Evolutionary conservation across 208 protist species (phyloP), one percentile per base, ranked within the genome.

Genomic region (Trypanosomatidae sp.): DNA sequence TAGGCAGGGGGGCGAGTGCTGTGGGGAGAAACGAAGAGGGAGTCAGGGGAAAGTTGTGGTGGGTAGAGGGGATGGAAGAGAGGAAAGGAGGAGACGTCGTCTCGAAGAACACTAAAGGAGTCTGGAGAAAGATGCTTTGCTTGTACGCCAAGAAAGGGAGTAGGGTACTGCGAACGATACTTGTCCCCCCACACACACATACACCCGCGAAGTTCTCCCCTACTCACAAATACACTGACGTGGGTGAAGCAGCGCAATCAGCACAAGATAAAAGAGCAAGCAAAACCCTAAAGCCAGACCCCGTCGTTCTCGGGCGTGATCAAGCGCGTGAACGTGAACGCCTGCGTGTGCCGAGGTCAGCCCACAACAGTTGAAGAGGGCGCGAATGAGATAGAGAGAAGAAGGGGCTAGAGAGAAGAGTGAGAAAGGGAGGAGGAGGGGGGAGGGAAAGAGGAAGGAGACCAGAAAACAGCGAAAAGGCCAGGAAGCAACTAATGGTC

Each of bases 161-260:
- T 17, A 22, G 33, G 59, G 36, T 46, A 6, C 33, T 65, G 59
- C 43, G 59, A 65, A 47, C 59, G 59, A 65, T 65, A 65, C 39
- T 15, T 65, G 22, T 17, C 36, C 36, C 2, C 36, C 36, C 36
- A 39, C 36, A 39, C 36, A 39, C 36, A 39, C 36, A 39, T 6
- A 65, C 59, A 6, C 46, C 22, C 39, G 46, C 10, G 17, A 65
- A 19, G 9, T 39, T 65, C 39, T 65, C 44, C 49, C 33, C 12
- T 36, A 28, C 22, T 56, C 33, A 33, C 19, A 15, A 30, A 15
- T n/a, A 13, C 33, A 58, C n/a, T 3, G 17, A 12, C 17, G 30
- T 25, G 49, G 33, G 64, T 55, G 44, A 25, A 36, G 53, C 46
- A 12, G 3, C 17, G 47, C 64, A n/a, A 22, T 55, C 12, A 25